Evolutionary conservation across 2,329 filamentous ascomycete genomes (phyloP).

Genomic region (Gremmenia infestans): DNA sequence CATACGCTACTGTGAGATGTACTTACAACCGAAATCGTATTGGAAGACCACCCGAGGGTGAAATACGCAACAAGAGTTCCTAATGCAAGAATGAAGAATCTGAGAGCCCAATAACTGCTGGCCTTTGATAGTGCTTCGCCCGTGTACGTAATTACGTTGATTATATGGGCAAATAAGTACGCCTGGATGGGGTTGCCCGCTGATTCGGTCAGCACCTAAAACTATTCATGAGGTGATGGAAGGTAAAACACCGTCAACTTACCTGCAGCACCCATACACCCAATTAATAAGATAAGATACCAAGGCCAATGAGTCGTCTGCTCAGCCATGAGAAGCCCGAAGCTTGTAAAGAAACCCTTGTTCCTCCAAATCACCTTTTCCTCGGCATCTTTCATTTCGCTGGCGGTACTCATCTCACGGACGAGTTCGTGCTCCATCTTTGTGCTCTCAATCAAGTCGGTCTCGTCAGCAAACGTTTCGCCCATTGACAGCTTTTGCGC

Average conservation of each 20-base stretch:
- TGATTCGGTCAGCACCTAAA: not conserved
- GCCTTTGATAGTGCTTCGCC: slow-evolving; percentile 17
- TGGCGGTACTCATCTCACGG: slow-evolving; percentile 18
- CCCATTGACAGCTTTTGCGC: slow-evolving; percentile 43
- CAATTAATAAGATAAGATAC: slow-evolving; percentile 46
- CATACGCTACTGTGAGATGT: slow-evolving; percentile 15
- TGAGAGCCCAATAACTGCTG: slow-evolving; percentile 44
- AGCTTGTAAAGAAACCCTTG: slow-evolving; percentile 42
- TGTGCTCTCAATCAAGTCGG: slow-evolving; percentile 19
- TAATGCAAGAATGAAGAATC: slow-evolving; percentile 44
- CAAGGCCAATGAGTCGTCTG: slow-evolving; percentile 47
- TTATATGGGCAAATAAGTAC: slow-evolving; percentile 31
- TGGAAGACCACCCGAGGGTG: slow-evolving; percentile 35
- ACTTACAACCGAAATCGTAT: slow-evolving; percentile 33
- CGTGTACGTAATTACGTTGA: slow-evolving; percentile 26
- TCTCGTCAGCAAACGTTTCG: slow-evolving; percentile 22
- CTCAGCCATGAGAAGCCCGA: slow-evolving; percentile 53
- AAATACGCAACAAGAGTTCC: slow-evolving; percentile 34
- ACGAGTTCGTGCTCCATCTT: slow-evolving; percentile 15
- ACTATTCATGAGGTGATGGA: slow-evolving; percentile 5
- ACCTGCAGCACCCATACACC: slow-evolving; percentile 29
- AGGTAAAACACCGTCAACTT: slow-evolving; percentile 16
- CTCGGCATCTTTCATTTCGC: slow-evolving; percentile 17
- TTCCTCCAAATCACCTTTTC: slow-evolving; percentile 30
- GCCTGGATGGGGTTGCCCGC: slow-evolving; percentile 35